These are phyloP conservation scores for Cordia subcordata DNA, from an alignment of 257 asterid species.

Conservation along the genomic window DNA sequence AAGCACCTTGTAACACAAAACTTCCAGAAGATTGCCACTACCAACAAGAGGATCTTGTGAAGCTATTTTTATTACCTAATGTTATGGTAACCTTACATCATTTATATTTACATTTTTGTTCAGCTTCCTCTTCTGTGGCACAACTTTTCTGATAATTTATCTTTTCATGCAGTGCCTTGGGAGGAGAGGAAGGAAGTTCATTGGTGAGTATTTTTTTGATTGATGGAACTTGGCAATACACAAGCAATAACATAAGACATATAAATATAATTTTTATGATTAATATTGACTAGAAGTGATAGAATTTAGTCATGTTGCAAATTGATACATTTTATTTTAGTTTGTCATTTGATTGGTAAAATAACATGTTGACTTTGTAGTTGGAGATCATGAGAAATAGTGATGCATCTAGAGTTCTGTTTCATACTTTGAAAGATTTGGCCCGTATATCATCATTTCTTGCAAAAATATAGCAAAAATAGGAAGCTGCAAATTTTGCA, in stretches of 20 bases:
- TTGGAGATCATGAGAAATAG: too few species aligned
- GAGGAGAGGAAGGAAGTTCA: constrained; percentile 50
- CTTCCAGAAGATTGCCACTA: constrained; percentile 99
- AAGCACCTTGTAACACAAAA: constrained; percentile 59
- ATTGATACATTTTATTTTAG: too few species aligned
- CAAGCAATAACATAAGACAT: neutral
- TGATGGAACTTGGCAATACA: neutral
- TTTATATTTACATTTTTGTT: neutral
- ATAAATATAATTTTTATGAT: neutral
- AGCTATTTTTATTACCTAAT: constrained; percentile 79
- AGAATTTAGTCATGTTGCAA: neutral
- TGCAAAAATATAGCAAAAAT: too few species aligned
- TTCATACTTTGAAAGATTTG: too few species aligned
- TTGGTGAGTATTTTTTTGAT: constrained; percentile 37
- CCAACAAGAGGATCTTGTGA: constrained; percentile 94
- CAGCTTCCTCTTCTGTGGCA: neutral
- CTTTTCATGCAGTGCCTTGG: constrained; percentile 69
- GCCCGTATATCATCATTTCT: too few species aligned
- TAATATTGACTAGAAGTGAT: neutral
- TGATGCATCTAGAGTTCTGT: too few species aligned
- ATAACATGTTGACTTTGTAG: too few species aligned
- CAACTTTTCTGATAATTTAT: constrained; percentile 4
- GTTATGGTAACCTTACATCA: constrained; percentile 50
- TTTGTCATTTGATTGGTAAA: too few species aligned
- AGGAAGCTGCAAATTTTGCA: too few species aligned